Evolutionary conservation across 176 grass and related monocot genomes (phyloP).

Genomic region (Eleusine indica): DNA sequence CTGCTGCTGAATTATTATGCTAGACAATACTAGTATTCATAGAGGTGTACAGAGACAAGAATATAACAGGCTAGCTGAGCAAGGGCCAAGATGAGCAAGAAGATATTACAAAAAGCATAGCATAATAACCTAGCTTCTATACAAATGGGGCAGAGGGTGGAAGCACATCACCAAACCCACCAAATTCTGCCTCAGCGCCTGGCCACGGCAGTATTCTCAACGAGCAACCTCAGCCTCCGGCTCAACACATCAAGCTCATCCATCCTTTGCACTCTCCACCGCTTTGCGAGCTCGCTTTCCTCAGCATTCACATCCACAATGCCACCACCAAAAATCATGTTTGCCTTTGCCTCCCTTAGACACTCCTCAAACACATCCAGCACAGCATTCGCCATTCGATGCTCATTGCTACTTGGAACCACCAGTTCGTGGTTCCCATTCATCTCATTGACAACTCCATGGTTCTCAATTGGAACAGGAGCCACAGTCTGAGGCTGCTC

Average conservation of each 20-base stretch:
- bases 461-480: conserved; percentile 19
- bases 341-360: conserved; percentile 57
- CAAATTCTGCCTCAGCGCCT: conserved; percentile 41
- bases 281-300: conserved; percentile 50
- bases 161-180: conserved; percentile 30
- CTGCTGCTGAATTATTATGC: conserved; percentile 40
- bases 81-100: conserved; percentile 32
- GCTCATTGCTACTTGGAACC: conserved; percentile 33
- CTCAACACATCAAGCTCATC: conserved; percentile 70
- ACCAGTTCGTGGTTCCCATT: conserved; percentile 41
- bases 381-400: conserved; percentile 47
- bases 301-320: conserved; percentile 7
- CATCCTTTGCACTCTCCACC: conserved; percentile 70
- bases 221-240: conserved; percentile 62
- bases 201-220: conserved; percentile 50
- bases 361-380: conserved; percentile 84
- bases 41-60: conserved; percentile 43
- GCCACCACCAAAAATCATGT: background rate
- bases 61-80: conserved; percentile 35
- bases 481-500: conserved; percentile 16
- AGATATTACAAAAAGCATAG: conserved; percentile 51
- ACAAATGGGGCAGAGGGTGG: conserved; percentile 29
- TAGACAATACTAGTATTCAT: conserved; percentile 26
- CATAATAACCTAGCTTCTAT: conserved; percentile 49
- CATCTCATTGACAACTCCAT: conserved; percentile 11